Base-by-base conservation (phyloP, 768 basidiomycete species). In the Exidia glandulosa region DNA sequence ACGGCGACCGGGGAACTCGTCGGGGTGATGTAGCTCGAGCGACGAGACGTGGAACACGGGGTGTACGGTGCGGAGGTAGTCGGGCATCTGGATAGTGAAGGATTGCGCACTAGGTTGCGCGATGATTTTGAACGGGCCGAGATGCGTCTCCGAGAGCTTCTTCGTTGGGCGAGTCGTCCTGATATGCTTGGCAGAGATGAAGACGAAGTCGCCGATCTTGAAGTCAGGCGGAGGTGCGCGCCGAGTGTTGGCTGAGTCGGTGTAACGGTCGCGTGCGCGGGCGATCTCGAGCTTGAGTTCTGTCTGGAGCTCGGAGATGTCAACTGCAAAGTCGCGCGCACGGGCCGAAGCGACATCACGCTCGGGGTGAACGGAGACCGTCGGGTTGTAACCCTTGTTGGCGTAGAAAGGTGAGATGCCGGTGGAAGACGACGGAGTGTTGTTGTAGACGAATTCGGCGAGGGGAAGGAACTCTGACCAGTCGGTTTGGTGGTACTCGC, bases 361-460 rank as follows among this genome's bases (percentile, higher is more conserved):
- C 10, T 60, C 65, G 1, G 62, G 64, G 27, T 68, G 60, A 13
- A 65, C 56, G 2, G 66, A 50, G 13, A 62, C 58, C 14, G 61
- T 55, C 2, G 70, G 70, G 45, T 73, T 58, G 27, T 63, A 64
- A 29, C 73, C 70, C 41, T 70, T 65, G 61, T 71, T 72, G 5
- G 69, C 47, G 41, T 68, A 71, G 65, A 74, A 73, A 0, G 71
- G 74, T 5, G 70, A 66, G 19, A 71, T 54, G 0, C 69, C 67
- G n/a, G 69, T 74, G 1, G 70, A 61, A 1, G 66, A 59, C 29
- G 67, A 62, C 0, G 63, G 55, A 7, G 65, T 61, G 58, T 70
- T 69, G 60, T 75, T 75, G 57, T 68, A 68, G 1, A 71, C 65
- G 57, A 74, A 75, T 41, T 75, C 68, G 0, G 72, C 66, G 14